Conservation (phyloP, 306 rosid genomes). For the Inga laurina region DNA sequence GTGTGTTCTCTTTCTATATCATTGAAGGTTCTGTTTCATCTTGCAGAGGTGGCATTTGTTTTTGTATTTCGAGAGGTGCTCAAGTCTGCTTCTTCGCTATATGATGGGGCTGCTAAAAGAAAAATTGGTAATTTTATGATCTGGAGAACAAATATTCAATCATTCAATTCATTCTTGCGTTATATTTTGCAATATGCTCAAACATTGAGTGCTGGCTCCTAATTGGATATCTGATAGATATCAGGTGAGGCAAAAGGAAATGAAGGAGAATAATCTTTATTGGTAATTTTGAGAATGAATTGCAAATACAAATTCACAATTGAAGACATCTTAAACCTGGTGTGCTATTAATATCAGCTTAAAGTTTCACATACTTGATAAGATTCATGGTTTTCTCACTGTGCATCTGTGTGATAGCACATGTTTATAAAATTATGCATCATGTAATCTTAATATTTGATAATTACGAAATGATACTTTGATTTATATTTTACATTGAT, state of each 20-base stretch:
- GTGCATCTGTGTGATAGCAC: background rate
- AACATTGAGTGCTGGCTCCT: constrained; percentile 18
- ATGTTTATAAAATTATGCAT: background rate
- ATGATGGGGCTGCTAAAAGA: constrained; percentile 63
- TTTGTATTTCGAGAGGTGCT: constrained; percentile 88
- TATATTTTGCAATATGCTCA: constrained; percentile 17
- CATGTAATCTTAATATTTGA: constrained; percentile 8
- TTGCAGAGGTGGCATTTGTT: constrained; percentile 68
- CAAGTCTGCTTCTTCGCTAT: constrained; percentile 35
- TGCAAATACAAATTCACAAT: background rate
- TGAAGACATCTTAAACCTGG: background rate
- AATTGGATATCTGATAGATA: background rate
- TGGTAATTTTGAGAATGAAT: background rate
- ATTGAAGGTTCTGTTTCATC: constrained; percentile 27
- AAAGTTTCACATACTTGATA: constrained; percentile 7
- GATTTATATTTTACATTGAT: constrained; percentile 7
- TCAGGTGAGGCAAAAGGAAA: background rate
- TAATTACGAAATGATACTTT: constrained; percentile 18
- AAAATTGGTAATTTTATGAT: constrained; percentile 68
- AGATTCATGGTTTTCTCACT: background rate
- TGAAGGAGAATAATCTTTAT: background rate
- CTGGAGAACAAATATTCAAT: background rate
- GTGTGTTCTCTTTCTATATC: background rate
- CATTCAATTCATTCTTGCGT: constrained; percentile 17
- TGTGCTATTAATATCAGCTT: background rate